These are phyloP conservation scores for Catharanthus roseus DNA, from an alignment of 257 asterid species.

Conservation along the genomic window DNA sequence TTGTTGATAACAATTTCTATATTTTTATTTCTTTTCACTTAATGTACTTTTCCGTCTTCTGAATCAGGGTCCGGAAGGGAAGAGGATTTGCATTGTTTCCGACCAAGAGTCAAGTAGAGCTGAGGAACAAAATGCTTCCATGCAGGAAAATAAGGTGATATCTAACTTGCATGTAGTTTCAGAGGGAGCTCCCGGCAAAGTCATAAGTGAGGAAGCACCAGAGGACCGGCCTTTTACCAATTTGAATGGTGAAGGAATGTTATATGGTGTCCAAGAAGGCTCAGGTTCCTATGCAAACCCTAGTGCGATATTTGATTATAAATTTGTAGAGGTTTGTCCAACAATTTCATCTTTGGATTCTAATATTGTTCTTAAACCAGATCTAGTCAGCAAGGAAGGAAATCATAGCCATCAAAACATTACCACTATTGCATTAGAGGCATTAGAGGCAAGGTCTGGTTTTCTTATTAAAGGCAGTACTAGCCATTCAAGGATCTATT, in stretches of 20 bases:
- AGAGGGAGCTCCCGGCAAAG: slow-evolving; percentile 24
- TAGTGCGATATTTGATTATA: slow-evolving; percentile 24
- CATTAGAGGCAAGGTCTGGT: slow-evolving; percentile 26
- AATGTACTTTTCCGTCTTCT: slow-evolving; percentile 19
- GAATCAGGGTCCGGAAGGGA: slow-evolving; percentile 25
- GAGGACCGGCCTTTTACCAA: slow-evolving; percentile 9
- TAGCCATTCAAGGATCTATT: slow-evolving; percentile 13
- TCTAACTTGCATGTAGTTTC: slow-evolving; percentile 11
- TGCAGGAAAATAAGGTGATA: neutral
- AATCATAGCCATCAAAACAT: slow-evolving; percentile 8
- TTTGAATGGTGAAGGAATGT: slow-evolving; percentile 17
- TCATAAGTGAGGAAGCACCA: slow-evolving; percentile 18
- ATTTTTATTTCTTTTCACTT: slow-evolving; percentile 3
- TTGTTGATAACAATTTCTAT: neutral
- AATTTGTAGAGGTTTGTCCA: slow-evolving; percentile 16
- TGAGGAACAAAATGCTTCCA: slow-evolving; percentile 14
- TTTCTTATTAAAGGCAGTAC: slow-evolving; percentile 20
- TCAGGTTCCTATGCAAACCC: slow-evolving; percentile 13
- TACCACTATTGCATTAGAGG: slow-evolving; percentile 5
- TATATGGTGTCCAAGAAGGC: slow-evolving; percentile 9
- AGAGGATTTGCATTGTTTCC: slow-evolving; percentile 22
- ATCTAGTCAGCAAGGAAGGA: slow-evolving; percentile 10
- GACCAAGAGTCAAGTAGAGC: slow-evolving; percentile 14
- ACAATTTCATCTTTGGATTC: slow-evolving; percentile 16
- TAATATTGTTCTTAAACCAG: slow-evolving; percentile 20